Base-by-base conservation (phyloP, 345 rosid species). In the Psidium guajava region DNA sequence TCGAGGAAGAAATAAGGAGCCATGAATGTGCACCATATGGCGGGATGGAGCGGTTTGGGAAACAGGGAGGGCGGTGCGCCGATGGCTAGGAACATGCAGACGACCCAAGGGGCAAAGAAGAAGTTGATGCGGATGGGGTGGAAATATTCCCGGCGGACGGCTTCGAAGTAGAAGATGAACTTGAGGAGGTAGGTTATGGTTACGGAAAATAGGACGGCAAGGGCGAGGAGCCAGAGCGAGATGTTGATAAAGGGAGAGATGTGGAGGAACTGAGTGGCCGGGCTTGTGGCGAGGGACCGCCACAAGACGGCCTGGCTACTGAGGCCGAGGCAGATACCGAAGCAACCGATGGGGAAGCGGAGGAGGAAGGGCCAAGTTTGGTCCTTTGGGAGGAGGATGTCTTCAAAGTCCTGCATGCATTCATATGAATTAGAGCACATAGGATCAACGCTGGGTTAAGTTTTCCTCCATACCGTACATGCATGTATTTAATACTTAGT, bases 41-140 rank as follows among this genome's bases (percentile, higher is more conserved):
- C 93, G 3, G 98, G 98, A 87, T 95, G 98, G 16, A 91, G 91
- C 3, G 88, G 86, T 50, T 69, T 73, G 6, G 94, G 91, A 25
- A 90, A 85, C 40, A 95, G 83, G 80, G 57, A 28, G 2, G 92
- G 92, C 16, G 98, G 98, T 58, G 88, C 92, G 52, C 98, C 91
- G 40, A 94, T 91, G 89, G 98, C 96, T 55, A 97, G 88, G 91
- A 97, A 94, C 98, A 96, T 96, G 88, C 98, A 97, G 85, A 93
- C 99, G 54, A 97, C 98, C 98, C 99, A 97, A 1, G 98, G 99
- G 55, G 99, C 98, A 18, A 95, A 97, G 90, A 96, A 97, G 94
- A 95, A 96, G 85, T 96, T 95, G 89, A 97, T 92, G 54, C 98
- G 90, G 52, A 97, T 93, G 0, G 98, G 98, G 86, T 96, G 99